Evolutionary conservation across 345 rosid genomes (phyloP).

Genomic region (Mangifera indica): DNA sequence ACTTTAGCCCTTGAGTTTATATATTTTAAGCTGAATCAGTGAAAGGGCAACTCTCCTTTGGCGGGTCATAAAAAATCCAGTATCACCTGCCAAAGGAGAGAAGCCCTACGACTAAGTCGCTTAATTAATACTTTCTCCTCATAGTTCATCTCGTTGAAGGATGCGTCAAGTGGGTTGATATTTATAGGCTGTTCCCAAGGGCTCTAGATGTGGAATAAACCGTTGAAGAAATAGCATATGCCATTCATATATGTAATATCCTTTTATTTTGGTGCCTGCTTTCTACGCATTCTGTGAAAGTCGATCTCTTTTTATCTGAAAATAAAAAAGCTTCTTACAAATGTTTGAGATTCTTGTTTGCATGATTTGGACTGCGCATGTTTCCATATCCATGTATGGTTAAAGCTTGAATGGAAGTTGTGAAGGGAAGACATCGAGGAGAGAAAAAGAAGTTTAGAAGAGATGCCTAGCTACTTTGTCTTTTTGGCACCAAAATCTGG

Average conservation of each 20-base stretch:
- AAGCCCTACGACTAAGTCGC: constrained; percentile 62
- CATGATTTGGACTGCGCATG: constrained; percentile 32
- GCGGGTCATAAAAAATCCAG: constrained; percentile 33
- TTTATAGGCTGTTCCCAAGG: constrained; percentile 8
- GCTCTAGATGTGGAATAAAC: constrained; percentile 9
- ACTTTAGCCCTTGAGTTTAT: background rate
- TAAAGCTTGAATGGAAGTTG: background rate
- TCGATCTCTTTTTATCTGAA: constrained; percentile 21
- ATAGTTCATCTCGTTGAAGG: background rate
- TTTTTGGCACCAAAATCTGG: constrained; percentile 12
- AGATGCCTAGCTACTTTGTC: constrained; percentile 28
- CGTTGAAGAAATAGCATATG: constrained; percentile 44
- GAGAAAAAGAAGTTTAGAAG: constrained; percentile 9
- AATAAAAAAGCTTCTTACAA: constrained; percentile 9
- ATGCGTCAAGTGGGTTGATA: background rate
- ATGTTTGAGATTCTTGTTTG: constrained; percentile 26
- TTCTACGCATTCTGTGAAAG: constrained; percentile 30
- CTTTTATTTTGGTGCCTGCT: constrained; percentile 28
- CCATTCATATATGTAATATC: constrained; percentile 42
- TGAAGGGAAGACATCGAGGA: background rate
- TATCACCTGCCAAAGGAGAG: constrained; percentile 65
- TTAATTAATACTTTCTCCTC: constrained; percentile 26
- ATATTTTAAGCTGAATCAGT: constrained; percentile 54
- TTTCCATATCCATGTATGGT: too few species aligned
- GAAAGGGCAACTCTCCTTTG: constrained; percentile 97